Evolutionary conservation across 805 yeast species (phyloP), one percentile per base, ranked within the genome.

Genomic region (Kurtzmaniella cleridarum): DNA sequence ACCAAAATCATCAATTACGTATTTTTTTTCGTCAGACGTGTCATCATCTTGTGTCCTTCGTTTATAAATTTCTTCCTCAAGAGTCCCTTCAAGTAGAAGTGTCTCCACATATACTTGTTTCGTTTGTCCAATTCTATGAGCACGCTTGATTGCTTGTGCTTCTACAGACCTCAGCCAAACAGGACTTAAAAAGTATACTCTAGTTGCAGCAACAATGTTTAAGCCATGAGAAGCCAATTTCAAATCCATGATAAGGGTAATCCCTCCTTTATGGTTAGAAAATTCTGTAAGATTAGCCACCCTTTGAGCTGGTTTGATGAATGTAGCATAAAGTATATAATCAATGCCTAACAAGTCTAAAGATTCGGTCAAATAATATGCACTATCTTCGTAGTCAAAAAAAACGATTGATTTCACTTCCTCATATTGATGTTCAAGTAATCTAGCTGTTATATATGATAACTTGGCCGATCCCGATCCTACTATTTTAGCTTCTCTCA

Each of bases 71-170:
- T 79, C 83, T 54, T 81, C 84, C 47, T 82, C 89, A 34, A 82
- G 63, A 0, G 88, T 82, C 3, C 75, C 79, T 37, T 70, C 62
- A 48, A 82, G 53, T 2, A 82, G 74, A 41, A 82, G 57, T 0
- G 88, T 82, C 50, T 82, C 88, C n/a, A 82, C 89, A 52, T 56
- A 60, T 0, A 82, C 88, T 15, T 76, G 76, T n/a, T 67, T 60
- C 0, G 66, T 62, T 46, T 82, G 89, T 0, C 90, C 89, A 53
- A 82, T 82, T 57, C 89, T 71, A 57, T 82, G 90, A 0, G 88
- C 83, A 62, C 90, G 73, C 46, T 83, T 81, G 35, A 82, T 79
- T 1, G 88, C 88, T 49, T 82, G 89, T 0, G 88, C 88, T 52
- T 82, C 89, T 14, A 77, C 64, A 0, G 84, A 72, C 40, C 78